Conservation (phyloP, 202 grass and related monocot genomes). For the Zizania palustris region DNA sequence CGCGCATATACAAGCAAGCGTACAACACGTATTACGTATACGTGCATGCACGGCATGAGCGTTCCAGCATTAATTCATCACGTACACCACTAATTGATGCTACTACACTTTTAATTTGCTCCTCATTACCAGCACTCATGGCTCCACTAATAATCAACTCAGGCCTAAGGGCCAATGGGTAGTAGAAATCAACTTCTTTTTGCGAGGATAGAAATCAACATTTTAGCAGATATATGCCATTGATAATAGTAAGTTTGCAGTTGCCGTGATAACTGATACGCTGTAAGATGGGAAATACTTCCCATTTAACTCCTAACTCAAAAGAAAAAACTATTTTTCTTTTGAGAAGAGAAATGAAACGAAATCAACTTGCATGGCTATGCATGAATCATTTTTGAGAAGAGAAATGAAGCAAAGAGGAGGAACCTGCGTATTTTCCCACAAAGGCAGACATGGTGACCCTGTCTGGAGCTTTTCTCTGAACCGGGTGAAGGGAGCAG, state of each 20-base stretch:
- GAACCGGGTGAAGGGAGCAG: constrained; percentile 2
- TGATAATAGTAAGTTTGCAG: too few species aligned
- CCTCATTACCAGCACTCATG: not conserved
- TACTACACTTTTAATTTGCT: not conserved
- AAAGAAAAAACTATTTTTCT: too few species aligned
- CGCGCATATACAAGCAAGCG: too few species aligned
- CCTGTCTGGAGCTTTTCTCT: not conserved
- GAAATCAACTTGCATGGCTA: not conserved
- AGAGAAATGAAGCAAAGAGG: not conserved
- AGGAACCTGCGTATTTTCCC: constrained; percentile 92
- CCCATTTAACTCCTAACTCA: too few species aligned
- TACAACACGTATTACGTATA: too few species aligned
- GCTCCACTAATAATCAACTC: not conserved
- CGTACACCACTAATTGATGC: not conserved
- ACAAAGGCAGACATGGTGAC: constrained; percentile 86
- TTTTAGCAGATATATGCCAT: too few species aligned
- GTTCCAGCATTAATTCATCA: too few species aligned
- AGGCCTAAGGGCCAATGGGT: not conserved
- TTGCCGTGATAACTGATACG: too few species aligned
- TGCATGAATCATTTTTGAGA: not conserved
- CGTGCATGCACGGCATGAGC: not conserved
- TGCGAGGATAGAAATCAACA: too few species aligned
- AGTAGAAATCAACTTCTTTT: too few species aligned
- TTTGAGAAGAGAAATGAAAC: too few species aligned
- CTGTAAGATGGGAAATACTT: too few species aligned